Conservation (phyloP, 2,329 filamentous ascomycete genomes). For the Aspergillus sp. region DNA sequence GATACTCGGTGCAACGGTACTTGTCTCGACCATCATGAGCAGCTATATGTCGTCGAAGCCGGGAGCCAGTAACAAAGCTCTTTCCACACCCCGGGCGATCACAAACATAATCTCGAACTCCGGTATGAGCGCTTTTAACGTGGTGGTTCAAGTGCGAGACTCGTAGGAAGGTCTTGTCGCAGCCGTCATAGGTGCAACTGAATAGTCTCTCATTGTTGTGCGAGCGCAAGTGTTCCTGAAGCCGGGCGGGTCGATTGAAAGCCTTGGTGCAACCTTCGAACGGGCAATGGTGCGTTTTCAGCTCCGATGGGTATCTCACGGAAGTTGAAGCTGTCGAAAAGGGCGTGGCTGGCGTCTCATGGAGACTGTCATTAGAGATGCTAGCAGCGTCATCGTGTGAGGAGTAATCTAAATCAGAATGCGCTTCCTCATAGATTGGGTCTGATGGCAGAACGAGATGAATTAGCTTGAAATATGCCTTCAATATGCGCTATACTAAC, state of each 20-base stretch:
- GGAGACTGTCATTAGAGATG: slow-evolving; percentile 29
- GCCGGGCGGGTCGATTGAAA: slow-evolving; percentile 81
- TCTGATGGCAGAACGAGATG: slow-evolving; percentile 20
- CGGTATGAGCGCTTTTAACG: slow-evolving; percentile 75
- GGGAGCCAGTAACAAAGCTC: slow-evolving; percentile 76
- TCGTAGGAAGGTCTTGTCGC: slow-evolving; percentile 81
- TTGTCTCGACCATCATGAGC: slow-evolving; percentile 76
- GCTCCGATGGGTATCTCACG: slow-evolving; percentile 59
- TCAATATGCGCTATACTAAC: slow-evolving; percentile 10
- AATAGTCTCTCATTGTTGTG: slow-evolving; percentile 85
- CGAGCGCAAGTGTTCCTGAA: slow-evolving; percentile 76
- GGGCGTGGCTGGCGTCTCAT: slow-evolving; percentile 53
- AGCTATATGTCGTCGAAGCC: slow-evolving; percentile 73
- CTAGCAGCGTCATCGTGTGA: slow-evolving; percentile 30
- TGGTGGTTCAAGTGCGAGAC: slow-evolving; percentile 85
- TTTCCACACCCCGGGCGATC: slow-evolving; percentile 72
- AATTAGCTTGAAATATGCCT: not conserved
- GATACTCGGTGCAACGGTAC: slow-evolving; percentile 69
- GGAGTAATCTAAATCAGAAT: slow-evolving; percentile 36
- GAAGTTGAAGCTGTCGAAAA: slow-evolving; percentile 51
- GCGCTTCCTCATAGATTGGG: slow-evolving; percentile 31
- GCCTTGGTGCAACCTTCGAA: slow-evolving; percentile 73
- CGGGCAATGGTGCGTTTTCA: slow-evolving; percentile 76
- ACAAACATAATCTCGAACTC: slow-evolving; percentile 70
- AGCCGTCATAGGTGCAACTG: slow-evolving; percentile 67